Conservation (phyloP, 140 eudicot species). For the Flaveria floridana region DNA sequence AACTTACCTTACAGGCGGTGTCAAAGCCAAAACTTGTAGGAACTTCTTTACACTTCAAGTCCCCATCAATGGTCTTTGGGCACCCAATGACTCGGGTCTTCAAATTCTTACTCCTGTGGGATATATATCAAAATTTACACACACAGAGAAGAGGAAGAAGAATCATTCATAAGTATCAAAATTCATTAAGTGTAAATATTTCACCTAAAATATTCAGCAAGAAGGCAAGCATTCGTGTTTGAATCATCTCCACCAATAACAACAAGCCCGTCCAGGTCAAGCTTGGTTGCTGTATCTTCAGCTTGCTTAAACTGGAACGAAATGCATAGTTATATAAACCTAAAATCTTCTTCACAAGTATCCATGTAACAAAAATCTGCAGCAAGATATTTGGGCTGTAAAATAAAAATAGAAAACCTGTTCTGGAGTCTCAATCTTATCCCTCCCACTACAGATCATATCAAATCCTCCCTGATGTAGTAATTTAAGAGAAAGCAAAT, state of each 20-base stretch:
- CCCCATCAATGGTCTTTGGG: slow-evolving; percentile 99
- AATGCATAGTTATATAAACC: slow-evolving; percentile 1
- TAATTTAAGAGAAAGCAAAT: slow-evolving; percentile 12
- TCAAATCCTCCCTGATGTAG: slow-evolving; percentile 80
- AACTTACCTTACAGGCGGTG: slow-evolving; percentile 91
- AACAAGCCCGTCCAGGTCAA: slow-evolving; percentile 93
- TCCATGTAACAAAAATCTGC: background rate
- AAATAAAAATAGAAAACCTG: slow-evolving; percentile 45
- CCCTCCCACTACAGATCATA: slow-evolving; percentile 92
- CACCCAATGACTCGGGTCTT: slow-evolving; percentile 92
- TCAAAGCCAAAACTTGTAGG: slow-evolving; percentile 97
- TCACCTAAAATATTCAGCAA: slow-evolving; percentile 91
- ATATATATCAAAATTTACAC: slow-evolving; percentile 9
- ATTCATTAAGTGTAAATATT: background rate
- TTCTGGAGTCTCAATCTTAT: slow-evolving; percentile 87
- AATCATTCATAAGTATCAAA: background rate
- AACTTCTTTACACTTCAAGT: slow-evolving; percentile 92
- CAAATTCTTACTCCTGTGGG: slow-evolving; percentile 72
- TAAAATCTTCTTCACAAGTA: slow-evolving; percentile 1
- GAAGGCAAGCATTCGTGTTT: slow-evolving; percentile 95
- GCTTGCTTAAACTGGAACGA: slow-evolving; percentile 92
- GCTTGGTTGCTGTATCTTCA: slow-evolving; percentile 80
- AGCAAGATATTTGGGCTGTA: background rate
- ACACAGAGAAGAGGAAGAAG: background rate
- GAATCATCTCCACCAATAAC: slow-evolving; percentile 99